Conservation (phyloP, 1,139 yeast genomes). For the Taiozyma sp. region DNA sequence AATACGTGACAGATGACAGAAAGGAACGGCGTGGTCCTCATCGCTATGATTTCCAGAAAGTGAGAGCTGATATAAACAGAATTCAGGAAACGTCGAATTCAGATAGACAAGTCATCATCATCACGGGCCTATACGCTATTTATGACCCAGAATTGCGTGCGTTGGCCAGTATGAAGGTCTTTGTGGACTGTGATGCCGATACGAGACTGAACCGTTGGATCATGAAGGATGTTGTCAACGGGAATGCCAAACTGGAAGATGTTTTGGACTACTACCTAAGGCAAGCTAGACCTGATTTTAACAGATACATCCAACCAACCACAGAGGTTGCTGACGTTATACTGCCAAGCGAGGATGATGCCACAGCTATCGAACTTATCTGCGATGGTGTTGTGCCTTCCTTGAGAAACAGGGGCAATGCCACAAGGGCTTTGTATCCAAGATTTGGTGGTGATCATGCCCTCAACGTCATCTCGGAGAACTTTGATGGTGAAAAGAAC, state of each 20-base stretch:
- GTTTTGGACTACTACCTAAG: constrained; percentile 59
- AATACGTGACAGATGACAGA: constrained; percentile 1
- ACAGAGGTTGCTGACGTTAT: constrained; percentile 79
- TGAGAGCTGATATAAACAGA: constrained; percentile 24
- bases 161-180: constrained; percentile 62
- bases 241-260: constrained; percentile 34
- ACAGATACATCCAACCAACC: constrained; percentile 68
- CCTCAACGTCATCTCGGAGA: constrained; percentile 35
- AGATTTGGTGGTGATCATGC: constrained; percentile 7
- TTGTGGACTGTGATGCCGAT: constrained; percentile 85
- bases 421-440: constrained; percentile 14
- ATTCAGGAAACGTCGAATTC: neutral
- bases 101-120: constrained; percentile 3
- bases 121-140: constrained; percentile 61
- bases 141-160: constrained; percentile 57
- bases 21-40: constrained; percentile 7
- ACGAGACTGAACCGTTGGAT: constrained; percentile 77
- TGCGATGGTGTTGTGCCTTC: constrained; percentile 67
- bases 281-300: constrained; percentile 73
- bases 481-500: constrained; percentile 43
- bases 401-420: constrained; percentile 22
- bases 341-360: constrained; percentile 62
- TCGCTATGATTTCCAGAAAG: constrained; percentile 34
- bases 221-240: constrained; percentile 36
- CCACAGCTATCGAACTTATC: constrained; percentile 57